A percentile compares a stretch with the other conserved stretches of the same genome.
These are phyloP conservation scores for Omphalea diandra DNA, from an alignment of 441 rosid species.

Conservation along the genomic window DNA sequence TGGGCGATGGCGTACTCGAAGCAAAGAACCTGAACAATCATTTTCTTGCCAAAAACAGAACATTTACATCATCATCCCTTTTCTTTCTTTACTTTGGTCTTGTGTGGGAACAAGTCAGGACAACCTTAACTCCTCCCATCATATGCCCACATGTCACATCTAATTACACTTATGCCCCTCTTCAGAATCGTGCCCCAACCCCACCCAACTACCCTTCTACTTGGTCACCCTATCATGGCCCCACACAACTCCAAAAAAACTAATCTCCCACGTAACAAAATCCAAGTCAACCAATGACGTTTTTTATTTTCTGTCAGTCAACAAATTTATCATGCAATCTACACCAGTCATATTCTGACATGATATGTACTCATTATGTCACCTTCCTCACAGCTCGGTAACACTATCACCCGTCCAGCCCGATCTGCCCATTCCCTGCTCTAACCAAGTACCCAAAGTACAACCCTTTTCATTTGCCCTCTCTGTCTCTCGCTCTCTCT, in stretches of 20 bases:
- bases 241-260: neutral
- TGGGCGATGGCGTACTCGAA: conserved; percentile 4
- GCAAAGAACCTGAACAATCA: conserved; percentile 17
- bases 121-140: conserved; percentile 49
- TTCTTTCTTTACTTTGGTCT: conserved; percentile 20
- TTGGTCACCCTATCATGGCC: neutral
- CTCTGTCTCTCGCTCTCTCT: too few species aligned
- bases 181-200: too few species aligned
- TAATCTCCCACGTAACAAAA: conserved; percentile 2
- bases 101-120: conserved; percentile 37
- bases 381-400: conserved; percentile 13
- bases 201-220: conserved; percentile 1
- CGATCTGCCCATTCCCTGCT: conserved; percentile 6
- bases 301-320: conserved; percentile 14
- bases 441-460: neutral
- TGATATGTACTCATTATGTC: conserved; percentile 3
- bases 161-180: neutral
- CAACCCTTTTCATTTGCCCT: neutral
- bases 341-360: conserved; percentile 20
- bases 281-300: conserved; percentile 14
- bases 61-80: conserved; percentile 26
- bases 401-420: too few species aligned
- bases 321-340: conserved; percentile 11
- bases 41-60: conserved; percentile 21
- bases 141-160: conserved; percentile 25